Base-by-base conservation (phyloP, 495 filamentous ascomycete genomes). In the Terfezia boudieri region DNA sequence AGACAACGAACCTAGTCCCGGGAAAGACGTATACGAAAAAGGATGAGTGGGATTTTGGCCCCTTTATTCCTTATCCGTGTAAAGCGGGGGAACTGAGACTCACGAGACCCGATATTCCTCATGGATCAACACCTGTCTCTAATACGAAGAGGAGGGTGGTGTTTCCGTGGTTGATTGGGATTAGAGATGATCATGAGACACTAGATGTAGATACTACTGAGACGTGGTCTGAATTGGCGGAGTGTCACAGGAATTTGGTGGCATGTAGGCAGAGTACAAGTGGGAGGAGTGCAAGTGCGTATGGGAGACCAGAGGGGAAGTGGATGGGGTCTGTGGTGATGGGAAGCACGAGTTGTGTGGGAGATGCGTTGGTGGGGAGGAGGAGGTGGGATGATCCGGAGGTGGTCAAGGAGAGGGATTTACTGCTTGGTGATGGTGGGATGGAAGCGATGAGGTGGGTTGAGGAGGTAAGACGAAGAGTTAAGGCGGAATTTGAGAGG, bases 21-120 rank as follows among this genome's bases (percentile, higher is more conserved):
- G 72, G 83, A 49, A 81, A 75, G 56, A 76, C 76, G 62, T 89
- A 84, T 84, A 83, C 82, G 11, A 77, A 74, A 55, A 81, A 85
- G 17, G 83, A 89, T 67, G 80, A 88, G 50, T 65, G 73, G 49
- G 73, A 77, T 55, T 78, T 92, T 60, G 41, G 41, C 2, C 41
- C 41, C 14, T 46, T 46, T 46, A 20, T 46, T 20, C 17, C 41
- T 14, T 46, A 46, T 8, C 41, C 41, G 41, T 46, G 41, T 46
- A 46, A 46, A 46, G 12, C 41, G 12, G 41, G 41, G 41, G 41
- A 46, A 46, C 4, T 20, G 41, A 46, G 41, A 46, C 12, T 46
- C 41, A 46, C 41, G 17, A 14, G 41, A 4, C 41, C 41, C 4
- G 41, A 46, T 46, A 46, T 46, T 20, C 41, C 41, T 14, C 41